These are phyloP conservation scores for Cyphellophora attinorum DNA, from an alignment of 2,329 filamentous ascomycete species.

Conservation along the genomic window DNA sequence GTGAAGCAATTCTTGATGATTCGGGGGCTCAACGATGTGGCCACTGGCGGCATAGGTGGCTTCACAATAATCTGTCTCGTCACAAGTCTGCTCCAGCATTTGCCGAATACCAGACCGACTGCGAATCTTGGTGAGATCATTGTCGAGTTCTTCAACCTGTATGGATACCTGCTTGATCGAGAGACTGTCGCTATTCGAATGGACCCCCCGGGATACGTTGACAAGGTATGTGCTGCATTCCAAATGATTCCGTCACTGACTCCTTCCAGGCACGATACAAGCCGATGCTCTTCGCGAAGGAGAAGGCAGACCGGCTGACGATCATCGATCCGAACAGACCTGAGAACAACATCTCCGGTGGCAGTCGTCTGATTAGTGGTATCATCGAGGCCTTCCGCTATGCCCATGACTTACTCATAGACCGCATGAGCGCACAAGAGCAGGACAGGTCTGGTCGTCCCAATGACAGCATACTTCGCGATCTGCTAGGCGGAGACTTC, in stretches of 20 bases:
- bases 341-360: constrained; percentile 81
- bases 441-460: constrained; percentile 22
- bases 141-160: constrained; percentile 81
- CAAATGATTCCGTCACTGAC: constrained; percentile 4
- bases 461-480: constrained; percentile 54
- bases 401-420: constrained; percentile 49
- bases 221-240: constrained; percentile 50
- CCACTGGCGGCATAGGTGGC: constrained; percentile 81
- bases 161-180: constrained; percentile 73
- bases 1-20: constrained; percentile 91
- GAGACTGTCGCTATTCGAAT: constrained; percentile 63
- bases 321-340: constrained; percentile 87
- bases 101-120: constrained; percentile 59
- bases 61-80: constrained; percentile 93
- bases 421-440: constrained; percentile 40
- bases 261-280: constrained; percentile 8
- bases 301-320: constrained; percentile 59
- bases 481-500: constrained; percentile 72
- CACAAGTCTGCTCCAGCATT: constrained; percentile 74
- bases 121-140: constrained; percentile 71
- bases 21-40: constrained; percentile 83
- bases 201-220: constrained; percentile 62
- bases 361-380: constrained; percentile 59
- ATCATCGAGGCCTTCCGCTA: constrained; percentile 63
- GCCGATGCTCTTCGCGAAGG: constrained; percentile 36